Evolutionary conservation across 805 yeast genomes (phyloP).

Genomic region (Kodamaea sagamina): DNA sequence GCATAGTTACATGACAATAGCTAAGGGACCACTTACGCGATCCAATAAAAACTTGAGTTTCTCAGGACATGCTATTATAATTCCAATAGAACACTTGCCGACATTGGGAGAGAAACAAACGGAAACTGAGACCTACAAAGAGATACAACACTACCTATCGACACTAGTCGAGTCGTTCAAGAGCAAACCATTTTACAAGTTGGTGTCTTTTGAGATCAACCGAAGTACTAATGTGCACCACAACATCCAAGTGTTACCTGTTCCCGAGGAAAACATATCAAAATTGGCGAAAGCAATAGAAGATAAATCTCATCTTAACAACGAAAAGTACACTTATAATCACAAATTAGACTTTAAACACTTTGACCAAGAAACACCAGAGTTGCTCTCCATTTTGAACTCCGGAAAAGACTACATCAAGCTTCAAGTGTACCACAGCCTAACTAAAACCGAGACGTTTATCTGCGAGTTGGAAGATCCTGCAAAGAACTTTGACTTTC

Average conservation of each 20-base stretch:
- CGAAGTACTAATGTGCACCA: constrained; percentile 66
- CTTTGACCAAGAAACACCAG: constrained; percentile 26
- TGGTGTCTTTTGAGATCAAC: constrained; percentile 72
- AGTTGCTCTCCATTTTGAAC: constrained; percentile 24
- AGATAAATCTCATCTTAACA: constrained; percentile 46
- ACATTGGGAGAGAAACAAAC: constrained; percentile 26
- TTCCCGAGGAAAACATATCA: constrained; percentile 46
- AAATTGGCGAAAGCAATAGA: constrained; percentile 50
- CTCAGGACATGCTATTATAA: constrained; percentile 79
- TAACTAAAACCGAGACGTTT: constrained; percentile 14
- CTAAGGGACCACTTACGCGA: constrained; percentile 80
- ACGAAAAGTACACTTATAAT: constrained; percentile 47
- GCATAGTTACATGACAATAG: constrained; percentile 66
- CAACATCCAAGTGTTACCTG: constrained; percentile 76
- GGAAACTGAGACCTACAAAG: constrained; percentile 47
- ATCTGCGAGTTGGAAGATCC: constrained; percentile 25
- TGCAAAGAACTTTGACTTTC: constrained; percentile 60
- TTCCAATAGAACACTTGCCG: constrained; percentile 77
- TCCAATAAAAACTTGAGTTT: constrained; percentile 51
- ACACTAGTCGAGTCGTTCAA: constrained; percentile 53
- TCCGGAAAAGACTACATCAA: constrained; percentile 37
- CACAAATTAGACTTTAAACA: constrained; percentile 45
- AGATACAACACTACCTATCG: constrained; percentile 43
- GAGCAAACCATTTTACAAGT: constrained; percentile 42
- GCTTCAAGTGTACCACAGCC: constrained; percentile 32